Evolutionary conservation across 2,329 filamentous ascomycete species (phyloP).

Genomic region (Aspergillus spinulosporus): DNA sequence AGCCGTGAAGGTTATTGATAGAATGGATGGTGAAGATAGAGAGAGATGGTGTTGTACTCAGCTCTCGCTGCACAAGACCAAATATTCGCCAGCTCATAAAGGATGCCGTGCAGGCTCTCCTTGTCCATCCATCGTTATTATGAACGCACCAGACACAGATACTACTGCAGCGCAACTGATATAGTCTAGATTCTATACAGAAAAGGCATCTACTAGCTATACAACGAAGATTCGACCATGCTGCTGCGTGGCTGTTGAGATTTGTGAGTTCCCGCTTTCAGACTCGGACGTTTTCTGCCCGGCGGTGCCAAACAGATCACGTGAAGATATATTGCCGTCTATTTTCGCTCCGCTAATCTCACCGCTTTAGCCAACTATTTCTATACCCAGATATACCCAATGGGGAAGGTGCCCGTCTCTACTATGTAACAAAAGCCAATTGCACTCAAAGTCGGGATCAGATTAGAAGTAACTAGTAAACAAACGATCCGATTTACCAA

Average conservation of each 20-base stretch:
- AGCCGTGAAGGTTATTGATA: background rate
- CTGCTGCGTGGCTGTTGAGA: background rate
- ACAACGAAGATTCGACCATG: background rate
- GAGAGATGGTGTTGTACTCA: slow-evolving; percentile 2
- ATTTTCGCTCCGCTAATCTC: background rate
- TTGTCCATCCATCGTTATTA: background rate
- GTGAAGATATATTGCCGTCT: background rate
- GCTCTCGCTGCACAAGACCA: background rate
- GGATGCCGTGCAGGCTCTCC: background rate
- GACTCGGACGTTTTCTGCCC: slow-evolving; percentile 10
- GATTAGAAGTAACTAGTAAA: too few relatives aligned
- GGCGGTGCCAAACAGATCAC: background rate
- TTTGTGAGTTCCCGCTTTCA: background rate
- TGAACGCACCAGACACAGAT: too few relatives aligned
- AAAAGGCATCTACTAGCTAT: background rate
- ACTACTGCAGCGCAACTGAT: too few relatives aligned
- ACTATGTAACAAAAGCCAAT: too few relatives aligned
- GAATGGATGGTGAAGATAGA: background rate
- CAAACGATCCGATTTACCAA: too few relatives aligned
- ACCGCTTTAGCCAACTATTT: background rate
- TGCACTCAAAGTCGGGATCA: too few relatives aligned
- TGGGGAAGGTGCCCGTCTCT: too few relatives aligned
- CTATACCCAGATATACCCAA: too few relatives aligned
- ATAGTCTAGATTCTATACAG: background rate
- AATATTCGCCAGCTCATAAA: background rate